Evolutionary conservation across 139 green algal species (phyloP).

Genomic region (Nannochloris sp.): DNA sequence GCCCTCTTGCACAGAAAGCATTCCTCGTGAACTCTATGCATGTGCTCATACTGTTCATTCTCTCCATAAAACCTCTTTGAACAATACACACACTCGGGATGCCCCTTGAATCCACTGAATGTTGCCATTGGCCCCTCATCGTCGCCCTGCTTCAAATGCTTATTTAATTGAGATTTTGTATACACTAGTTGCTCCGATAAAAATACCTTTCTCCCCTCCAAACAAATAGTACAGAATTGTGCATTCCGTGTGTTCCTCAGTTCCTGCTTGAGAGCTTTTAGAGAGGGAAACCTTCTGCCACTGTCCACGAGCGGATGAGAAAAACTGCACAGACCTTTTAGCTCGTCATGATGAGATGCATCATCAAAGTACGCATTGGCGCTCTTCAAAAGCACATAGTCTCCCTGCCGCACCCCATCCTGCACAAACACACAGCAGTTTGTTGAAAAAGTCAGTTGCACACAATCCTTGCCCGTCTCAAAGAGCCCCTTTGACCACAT

Average conservation of each 20-base stretch:
- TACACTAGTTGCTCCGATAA: conserved; percentile 86
- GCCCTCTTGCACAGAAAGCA: conserved; percentile 76
- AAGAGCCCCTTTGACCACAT: no score
- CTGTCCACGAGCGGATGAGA: conserved; percentile 54
- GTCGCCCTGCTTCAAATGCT: conserved; percentile 69
- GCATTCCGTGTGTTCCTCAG: conserved; percentile 47
- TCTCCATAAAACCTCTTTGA: conserved; percentile 72
- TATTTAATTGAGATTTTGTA: conserved; percentile 59
- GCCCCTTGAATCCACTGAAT: conserved; percentile 75
- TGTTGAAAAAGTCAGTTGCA: no score
- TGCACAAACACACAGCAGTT: conserved; percentile 8
- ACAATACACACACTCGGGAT: conserved; percentile 77
- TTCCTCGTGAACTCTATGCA: conserved; percentile 77
- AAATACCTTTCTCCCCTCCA: conserved; percentile 78
- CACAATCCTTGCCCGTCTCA: no score
- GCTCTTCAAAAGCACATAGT: conserved; percentile 43
- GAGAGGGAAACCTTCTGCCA: conserved; percentile 34
- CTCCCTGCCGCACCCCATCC: conserved; percentile 24
- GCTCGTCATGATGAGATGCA: conserved; percentile 56
- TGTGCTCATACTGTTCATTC: conserved; percentile 86
- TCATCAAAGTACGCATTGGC: conserved; percentile 87
- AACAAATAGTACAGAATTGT: conserved; percentile 85
- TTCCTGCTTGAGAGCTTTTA: conserved; percentile 57
- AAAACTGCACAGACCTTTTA: conserved; percentile 64
- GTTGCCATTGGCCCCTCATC: conserved; percentile 62